Evolutionary conservation across 768 basidiomycete species (phyloP).

Genomic region (Tubosaeta brunneosetosa): DNA sequence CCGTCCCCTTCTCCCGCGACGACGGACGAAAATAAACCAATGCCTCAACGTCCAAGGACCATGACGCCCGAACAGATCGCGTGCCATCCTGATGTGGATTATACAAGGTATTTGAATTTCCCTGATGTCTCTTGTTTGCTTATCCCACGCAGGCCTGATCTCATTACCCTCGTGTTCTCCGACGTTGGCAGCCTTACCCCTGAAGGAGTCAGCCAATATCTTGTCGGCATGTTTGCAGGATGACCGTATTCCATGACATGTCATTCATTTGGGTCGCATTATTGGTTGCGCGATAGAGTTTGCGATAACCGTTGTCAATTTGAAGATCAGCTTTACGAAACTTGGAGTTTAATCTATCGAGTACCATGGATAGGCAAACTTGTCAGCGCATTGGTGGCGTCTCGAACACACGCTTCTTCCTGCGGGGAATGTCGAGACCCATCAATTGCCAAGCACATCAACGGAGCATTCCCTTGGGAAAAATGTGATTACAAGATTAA

Average conservation of each 20-base stretch:
- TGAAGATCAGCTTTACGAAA: constrained; percentile 19
- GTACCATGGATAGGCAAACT: constrained; percentile 4
- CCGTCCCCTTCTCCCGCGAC: constrained; percentile 16
- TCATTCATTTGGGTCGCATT: too few relatives aligned
- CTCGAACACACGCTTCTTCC: constrained; percentile 15
- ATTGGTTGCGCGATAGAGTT: constrained; percentile 29
- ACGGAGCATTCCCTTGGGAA: constrained; percentile 13
- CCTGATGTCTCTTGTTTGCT: constrained; percentile 14
- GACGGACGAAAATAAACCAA: constrained; percentile 2
- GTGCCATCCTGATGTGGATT: constrained; percentile 85
- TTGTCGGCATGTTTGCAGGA: constrained; percentile 91
- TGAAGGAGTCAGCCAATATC: constrained; percentile 89
- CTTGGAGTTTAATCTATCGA: constrained; percentile 11
- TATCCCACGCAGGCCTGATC: constrained; percentile 62
- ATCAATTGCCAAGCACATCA: constrained; percentile 11
- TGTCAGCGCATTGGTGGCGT: constrained; percentile 7
- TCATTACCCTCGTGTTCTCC: constrained; percentile 90
- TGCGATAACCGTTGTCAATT: constrained; percentile 33
- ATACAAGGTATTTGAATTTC: constrained; percentile 64
- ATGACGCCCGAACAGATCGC: constrained; percentile 84
- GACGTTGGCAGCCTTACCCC: constrained; percentile 93
- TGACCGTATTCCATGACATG: constrained; percentile 25
- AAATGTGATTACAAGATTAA: constrained; percentile 24
- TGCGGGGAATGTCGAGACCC: constrained; percentile 8
- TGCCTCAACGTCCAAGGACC: constrained; percentile 9